These are phyloP conservation scores for Cyberlindnera suaveolens DNA, from an alignment of 805 yeast genomes.

Conservation along the genomic window DNA sequence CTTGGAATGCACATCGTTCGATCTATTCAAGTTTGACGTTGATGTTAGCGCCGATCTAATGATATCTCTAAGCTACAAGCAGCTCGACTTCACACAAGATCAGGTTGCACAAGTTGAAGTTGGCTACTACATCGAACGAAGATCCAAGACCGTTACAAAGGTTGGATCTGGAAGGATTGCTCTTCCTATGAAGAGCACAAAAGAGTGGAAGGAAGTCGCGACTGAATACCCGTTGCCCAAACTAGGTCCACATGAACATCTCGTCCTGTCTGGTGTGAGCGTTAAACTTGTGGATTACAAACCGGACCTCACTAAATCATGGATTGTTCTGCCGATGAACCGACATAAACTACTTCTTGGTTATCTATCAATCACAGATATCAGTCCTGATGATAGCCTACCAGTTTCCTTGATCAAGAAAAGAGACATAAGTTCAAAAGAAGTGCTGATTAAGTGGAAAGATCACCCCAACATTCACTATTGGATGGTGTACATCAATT, in stretches of 20 bases:
- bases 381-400: constrained; percentile 7
- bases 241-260: constrained; percentile 15
- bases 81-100: constrained; percentile 12
- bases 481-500: constrained; percentile 28
- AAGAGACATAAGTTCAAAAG: constrained; percentile 3
- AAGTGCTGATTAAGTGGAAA: constrained; percentile 20
- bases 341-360: constrained; percentile 1
- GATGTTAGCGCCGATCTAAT: constrained; percentile 17
- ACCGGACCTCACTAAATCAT: not conserved
- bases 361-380: constrained; percentile 1
- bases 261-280: constrained; percentile 16
- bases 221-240: constrained; percentile 12
- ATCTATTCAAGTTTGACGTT: constrained; percentile 25
- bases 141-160: constrained; percentile 24
- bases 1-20: constrained; percentile 2
- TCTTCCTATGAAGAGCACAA: constrained; percentile 24
- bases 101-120: constrained; percentile 25
- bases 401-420: constrained; percentile 3
- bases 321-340: constrained; percentile 1
- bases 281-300: constrained; percentile 1
- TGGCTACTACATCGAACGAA: constrained; percentile 27
- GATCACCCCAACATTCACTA: constrained; percentile 17
- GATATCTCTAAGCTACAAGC: constrained; percentile 22
- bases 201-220: constrained; percentile 15
- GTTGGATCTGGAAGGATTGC: constrained; percentile 26